Evolutionary conservation across 2,329 filamentous ascomycete species (phyloP).

Genomic region (Fusarium sp.): DNA sequence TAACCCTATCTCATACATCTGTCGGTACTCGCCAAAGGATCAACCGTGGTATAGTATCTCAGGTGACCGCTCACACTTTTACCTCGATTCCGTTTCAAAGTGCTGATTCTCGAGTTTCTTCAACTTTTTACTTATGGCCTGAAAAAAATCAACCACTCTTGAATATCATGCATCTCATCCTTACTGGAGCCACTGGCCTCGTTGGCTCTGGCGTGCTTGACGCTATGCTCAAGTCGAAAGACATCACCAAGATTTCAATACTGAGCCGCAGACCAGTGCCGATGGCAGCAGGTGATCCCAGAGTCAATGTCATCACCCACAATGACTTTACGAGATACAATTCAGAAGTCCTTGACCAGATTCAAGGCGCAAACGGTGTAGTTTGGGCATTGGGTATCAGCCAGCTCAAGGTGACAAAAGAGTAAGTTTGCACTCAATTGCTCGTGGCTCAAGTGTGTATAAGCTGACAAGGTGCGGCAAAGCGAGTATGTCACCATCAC

Average conservation of each 20-base stretch:
- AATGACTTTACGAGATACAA: constrained; percentile 17
- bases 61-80: background rate
- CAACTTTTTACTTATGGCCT: background rate
- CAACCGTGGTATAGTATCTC: background rate
- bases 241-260: constrained; percentile 32
- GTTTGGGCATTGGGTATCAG: constrained; percentile 35
- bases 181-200: constrained; percentile 43
- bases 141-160: too few species aligned
- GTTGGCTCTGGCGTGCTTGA: constrained; percentile 29
- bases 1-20: background rate
- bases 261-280: constrained; percentile 27
- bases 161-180: constrained; percentile 31
- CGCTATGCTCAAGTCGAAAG: constrained; percentile 31
- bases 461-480: background rate
- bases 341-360: constrained; percentile 8
- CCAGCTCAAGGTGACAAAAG: constrained; percentile 27
- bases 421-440: background rate
- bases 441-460: background rate
- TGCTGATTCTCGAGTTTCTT: background rate
- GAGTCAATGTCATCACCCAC: constrained; percentile 30
- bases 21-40: background rate
- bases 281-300: constrained; percentile 15
- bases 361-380: constrained; percentile 24
- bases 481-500: constrained; percentile 31
- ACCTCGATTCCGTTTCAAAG: background rate